phyloP scores from a whole-genome alignment of 768 basidiomycete genomes.

The Psilocybe sp. region DNA sequence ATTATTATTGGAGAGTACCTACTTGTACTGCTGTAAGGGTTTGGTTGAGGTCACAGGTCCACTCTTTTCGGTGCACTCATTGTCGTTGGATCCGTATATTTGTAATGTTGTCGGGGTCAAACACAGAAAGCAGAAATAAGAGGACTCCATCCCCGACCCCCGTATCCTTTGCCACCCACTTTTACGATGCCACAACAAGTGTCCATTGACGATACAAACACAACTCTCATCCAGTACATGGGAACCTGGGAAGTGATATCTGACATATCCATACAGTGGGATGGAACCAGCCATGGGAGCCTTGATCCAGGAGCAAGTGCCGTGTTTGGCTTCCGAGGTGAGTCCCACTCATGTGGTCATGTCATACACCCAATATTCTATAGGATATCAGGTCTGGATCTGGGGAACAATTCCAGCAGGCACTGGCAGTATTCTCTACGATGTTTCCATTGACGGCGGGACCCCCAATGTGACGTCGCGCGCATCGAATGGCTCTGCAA shows the following conservation, averaged over 20 bases:
- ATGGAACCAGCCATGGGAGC: conserved; percentile 14
- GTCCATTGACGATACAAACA: conserved; percentile 16
- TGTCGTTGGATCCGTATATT: too few relatives aligned
- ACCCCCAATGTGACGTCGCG: conserved; percentile 7
- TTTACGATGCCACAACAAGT: conserved; percentile 6
- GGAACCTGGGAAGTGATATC: conserved; percentile 10
- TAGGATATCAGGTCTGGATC: conserved; percentile 17
- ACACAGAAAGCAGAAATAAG: too few relatives aligned
- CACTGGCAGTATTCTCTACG: conserved; percentile 10
- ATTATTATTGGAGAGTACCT: too few relatives aligned
- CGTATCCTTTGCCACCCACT: too few relatives aligned
- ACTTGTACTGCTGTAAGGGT: too few relatives aligned
- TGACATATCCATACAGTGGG: conserved; percentile 19
- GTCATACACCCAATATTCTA: too few relatives aligned
- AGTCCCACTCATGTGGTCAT: too few relatives aligned
- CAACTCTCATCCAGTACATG: conserved; percentile 12
- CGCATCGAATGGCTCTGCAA: conserved; percentile 15
- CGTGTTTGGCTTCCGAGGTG: conserved; percentile 21
- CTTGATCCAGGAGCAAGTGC: conserved; percentile 17
- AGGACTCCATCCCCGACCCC: too few relatives aligned
- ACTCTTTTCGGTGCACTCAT: too few relatives aligned
- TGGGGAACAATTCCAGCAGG: conserved; percentile 20
- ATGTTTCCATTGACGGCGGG: conserved; percentile 14
- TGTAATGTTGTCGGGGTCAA: too few relatives aligned
- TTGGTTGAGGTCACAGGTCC: too few relatives aligned